Evolutionary conservation across 805 yeast species (phyloP), one percentile per base, ranked within the genome.

Genomic region (Vanderwaltozyma yarrowii): DNA sequence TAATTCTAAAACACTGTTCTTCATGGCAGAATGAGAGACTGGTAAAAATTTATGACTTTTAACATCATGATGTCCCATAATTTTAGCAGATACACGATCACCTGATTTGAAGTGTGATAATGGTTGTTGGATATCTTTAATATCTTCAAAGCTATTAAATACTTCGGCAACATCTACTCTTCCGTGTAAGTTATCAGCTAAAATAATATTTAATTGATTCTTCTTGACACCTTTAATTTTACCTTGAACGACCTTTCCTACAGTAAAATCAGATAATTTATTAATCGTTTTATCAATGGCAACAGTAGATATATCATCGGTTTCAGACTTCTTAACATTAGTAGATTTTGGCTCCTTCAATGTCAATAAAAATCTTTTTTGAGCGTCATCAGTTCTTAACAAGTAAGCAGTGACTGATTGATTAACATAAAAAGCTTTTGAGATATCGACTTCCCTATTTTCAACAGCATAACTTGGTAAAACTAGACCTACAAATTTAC

Each of bases 121-220:
- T 24, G 94, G 94, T 31, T 69, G 64, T 42, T 64, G 67, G 16
- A 59, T 57, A 52, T 84, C 76, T 37, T 67, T 61, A 33, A 87
- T 80, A 21, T 74, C 79, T 2, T 64, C 59, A 42, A 65, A 58
- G 0, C 58, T 47, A 37, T 74, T 76, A 59, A 73, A 81, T 29
- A 81, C 64, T 59, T 86, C 82, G 14, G 87, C 72, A 14, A 80
- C 67, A 49, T 85, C 94, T 41, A 88, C 62, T 55, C 94, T 74
- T 28, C 94, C 96, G 50, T 74, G 81, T 43, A 77, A 66, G 53
- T 81, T 78, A 42, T 80, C 92, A 37, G 92, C 87, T 33, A 87
- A 65, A 35, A 71, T 71, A 15, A 88, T 81, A 49, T 78, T 78
- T 47, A 88, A 64, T 61, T 84, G 92, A 5, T 84, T 75, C 24